Evolutionary conservation across 192 early-diverging fungal genomes (phyloP).

Genomic region (Coemansia sp.): DNA sequence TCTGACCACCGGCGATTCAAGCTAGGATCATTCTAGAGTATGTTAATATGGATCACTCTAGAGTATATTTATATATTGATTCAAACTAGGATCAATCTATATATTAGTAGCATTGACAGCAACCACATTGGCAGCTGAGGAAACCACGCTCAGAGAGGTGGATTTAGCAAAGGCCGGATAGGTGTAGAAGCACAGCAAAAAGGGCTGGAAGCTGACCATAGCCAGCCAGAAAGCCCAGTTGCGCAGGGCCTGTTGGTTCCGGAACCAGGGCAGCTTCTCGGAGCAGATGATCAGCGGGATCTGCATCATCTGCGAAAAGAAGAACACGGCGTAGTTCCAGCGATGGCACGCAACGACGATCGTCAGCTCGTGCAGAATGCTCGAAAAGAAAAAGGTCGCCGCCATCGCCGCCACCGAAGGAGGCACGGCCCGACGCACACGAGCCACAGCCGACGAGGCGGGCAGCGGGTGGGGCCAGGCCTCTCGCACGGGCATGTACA

Average conservation of each 20-base stretch:
- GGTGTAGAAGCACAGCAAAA: constrained; percentile 77
- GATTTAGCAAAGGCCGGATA: constrained; percentile 40
- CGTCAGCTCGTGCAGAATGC: constrained; percentile 51
- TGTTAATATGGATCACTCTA: too few relatives aligned
- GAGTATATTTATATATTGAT: neutral
- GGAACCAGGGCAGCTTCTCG: constrained; percentile 63
- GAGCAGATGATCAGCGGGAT: constrained; percentile 81
- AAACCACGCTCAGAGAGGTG: neutral
- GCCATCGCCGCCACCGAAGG: constrained; percentile 52
- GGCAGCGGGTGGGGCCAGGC: constrained; percentile 19
- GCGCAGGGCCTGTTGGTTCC: constrained; percentile 66
- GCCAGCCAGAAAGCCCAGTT: constrained; percentile 92
- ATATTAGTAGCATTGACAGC: neutral
- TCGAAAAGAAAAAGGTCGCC: constrained; percentile 56
- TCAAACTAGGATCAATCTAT: constrained; percentile 30
- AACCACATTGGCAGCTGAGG: neutral
- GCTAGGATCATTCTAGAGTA: constrained; percentile 23
- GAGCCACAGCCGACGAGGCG: neutral
- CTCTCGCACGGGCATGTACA: constrained; percentile 85
- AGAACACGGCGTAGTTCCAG: constrained; percentile 56
- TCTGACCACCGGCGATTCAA: constrained; percentile 37
- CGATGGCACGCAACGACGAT: constrained; percentile 44
- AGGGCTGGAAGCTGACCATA: constrained; percentile 85
- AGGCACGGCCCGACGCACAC: constrained; percentile 29
- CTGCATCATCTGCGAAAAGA: constrained; percentile 66